A percentile compares a stretch with the other conserved stretches of the same genome.
Conservation (phyloP, 2,329 filamentous ascomycete species). For the Colletotrichum coccodes region DNA sequence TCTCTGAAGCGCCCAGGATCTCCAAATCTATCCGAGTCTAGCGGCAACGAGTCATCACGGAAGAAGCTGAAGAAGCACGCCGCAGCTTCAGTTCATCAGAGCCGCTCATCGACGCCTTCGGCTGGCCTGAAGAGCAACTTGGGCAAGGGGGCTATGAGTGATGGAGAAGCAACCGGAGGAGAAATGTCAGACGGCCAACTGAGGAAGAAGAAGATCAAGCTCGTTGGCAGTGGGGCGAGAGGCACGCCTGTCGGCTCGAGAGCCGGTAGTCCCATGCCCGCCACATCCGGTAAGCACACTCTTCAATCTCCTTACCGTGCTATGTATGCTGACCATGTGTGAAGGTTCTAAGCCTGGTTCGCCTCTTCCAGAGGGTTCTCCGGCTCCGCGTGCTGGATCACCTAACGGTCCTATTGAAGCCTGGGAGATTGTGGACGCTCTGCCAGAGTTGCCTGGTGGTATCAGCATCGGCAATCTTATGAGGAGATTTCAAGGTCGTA, state of each 20-base stretch:
- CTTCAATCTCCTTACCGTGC: too few relatives aligned
- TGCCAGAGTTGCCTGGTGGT: conserved; percentile 60
- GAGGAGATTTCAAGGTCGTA: conserved; percentile 62
- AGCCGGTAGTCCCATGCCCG: conserved; percentile 67
- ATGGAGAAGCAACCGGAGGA: conserved; percentile 77
- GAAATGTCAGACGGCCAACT: conserved; percentile 69
- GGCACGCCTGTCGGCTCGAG: conserved; percentile 69
- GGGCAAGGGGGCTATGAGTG: conserved; percentile 72
- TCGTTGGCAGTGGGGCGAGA: conserved; percentile 55
- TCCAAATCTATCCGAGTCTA: conserved; percentile 88
- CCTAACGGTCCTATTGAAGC: conserved; percentile 53
- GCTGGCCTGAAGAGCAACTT: conserved; percentile 53
- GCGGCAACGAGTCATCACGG: conserved; percentile 87
- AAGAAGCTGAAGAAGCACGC: conserved; percentile 81
- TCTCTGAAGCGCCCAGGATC: conserved; percentile 86
- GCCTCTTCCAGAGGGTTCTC: conserved; percentile 32
- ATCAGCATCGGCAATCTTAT: conserved; percentile 66
- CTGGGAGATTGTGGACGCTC: conserved; percentile 64
- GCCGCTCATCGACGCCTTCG: conserved; percentile 66
- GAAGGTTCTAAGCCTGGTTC: conserved; percentile 36
- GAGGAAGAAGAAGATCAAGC: conserved; percentile 65
- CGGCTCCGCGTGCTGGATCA: conserved; percentile 44
- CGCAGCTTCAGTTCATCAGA: conserved; percentile 57
- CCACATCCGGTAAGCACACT: conserved; percentile 48
- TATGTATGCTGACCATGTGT: background rate